Percentiles rank a stretch among this genome's conserved stretches.
These are phyloP conservation scores for Magnusiomyces suaveolens DNA, from an alignment of 1,139 yeast species.

Conservation along the genomic window DNA sequence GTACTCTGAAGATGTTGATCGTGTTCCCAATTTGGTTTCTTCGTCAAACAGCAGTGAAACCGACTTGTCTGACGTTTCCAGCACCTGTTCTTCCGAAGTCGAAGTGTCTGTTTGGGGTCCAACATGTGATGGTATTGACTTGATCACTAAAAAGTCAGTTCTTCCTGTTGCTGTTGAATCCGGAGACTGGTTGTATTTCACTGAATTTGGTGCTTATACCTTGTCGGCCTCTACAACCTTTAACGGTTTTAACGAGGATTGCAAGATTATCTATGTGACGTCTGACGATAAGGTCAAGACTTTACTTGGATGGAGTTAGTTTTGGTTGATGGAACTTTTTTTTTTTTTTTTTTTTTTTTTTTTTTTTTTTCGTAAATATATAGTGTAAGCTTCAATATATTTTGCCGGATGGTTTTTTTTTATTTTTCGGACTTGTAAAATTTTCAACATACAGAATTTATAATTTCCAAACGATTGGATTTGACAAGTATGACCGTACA, in stretches of 20 bases:
- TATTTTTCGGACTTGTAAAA: slow-evolving; percentile 1
- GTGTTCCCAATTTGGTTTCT: slow-evolving; percentile 16
- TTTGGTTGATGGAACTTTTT: background rate
- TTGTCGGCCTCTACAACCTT: slow-evolving; percentile 80
- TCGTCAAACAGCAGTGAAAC: slow-evolving; percentile 9
- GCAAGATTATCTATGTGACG: slow-evolving; percentile 53
- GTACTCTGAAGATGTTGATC: slow-evolving; percentile 32
- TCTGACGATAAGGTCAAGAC: slow-evolving; percentile 31
- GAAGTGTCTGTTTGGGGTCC: slow-evolving; percentile 88
- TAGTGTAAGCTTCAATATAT: background rate
- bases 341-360: slow-evolving; percentile 3
- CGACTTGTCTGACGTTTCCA: slow-evolving; percentile 6
- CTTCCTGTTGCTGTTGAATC: slow-evolving; percentile 56
- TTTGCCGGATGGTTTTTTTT: background rate
- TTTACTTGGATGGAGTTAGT: slow-evolving; percentile 5
- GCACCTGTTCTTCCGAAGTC: slow-evolving; percentile 10
- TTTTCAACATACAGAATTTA: background rate
- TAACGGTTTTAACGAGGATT: slow-evolving; percentile 64
- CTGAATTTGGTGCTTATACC: slow-evolving; percentile 88
- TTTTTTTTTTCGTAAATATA: background rate
- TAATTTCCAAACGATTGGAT: too few relatives aligned
- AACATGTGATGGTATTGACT: slow-evolving; percentile 93
- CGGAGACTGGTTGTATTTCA: slow-evolving; percentile 91
- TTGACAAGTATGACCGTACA: too few relatives aligned
- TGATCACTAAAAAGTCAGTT: slow-evolving; percentile 48